These are phyloP conservation scores for Camellia oleifera DNA, from an alignment of 179 eudicot species.

Conservation along the genomic window DNA sequence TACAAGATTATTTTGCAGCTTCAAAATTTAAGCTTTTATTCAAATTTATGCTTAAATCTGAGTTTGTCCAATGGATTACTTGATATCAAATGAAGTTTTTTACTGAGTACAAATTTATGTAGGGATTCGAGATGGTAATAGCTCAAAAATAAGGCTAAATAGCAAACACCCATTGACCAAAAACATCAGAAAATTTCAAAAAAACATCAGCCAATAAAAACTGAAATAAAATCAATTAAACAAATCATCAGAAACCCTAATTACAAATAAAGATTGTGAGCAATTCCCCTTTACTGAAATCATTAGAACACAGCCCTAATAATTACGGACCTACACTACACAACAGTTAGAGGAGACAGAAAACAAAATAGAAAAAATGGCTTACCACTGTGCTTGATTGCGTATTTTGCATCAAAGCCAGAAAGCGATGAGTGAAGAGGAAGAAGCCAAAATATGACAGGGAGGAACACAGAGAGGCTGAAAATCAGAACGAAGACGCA, in stretches of 20 bases:
- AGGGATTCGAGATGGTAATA: neutral
- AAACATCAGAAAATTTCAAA: neutral
- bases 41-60: too few relatives aligned
- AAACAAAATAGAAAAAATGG: neutral
- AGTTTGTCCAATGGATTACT: too few relatives aligned
- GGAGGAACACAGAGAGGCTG: conserved; percentile 31
- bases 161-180: neutral
- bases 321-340: neutral
- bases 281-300: neutral
- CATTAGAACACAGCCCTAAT: neutral
- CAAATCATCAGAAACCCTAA: conserved; percentile 11
- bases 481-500: conserved; percentile 42
- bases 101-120: too few relatives aligned
- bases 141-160: neutral
- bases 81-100: too few relatives aligned
- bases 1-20: too few relatives aligned
- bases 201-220: neutral
- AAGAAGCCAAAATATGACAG: conserved; percentile 33
- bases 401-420: conserved; percentile 42
- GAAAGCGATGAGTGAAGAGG: conserved; percentile 19
- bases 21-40: too few relatives aligned
- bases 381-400: conserved; percentile 38
- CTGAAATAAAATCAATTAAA: neutral
- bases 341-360: neutral
- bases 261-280: neutral